phyloP scores from a whole-genome alignment of 2,329 filamentous ascomycete species.

The Ophiostoma pallidulum region DNA sequence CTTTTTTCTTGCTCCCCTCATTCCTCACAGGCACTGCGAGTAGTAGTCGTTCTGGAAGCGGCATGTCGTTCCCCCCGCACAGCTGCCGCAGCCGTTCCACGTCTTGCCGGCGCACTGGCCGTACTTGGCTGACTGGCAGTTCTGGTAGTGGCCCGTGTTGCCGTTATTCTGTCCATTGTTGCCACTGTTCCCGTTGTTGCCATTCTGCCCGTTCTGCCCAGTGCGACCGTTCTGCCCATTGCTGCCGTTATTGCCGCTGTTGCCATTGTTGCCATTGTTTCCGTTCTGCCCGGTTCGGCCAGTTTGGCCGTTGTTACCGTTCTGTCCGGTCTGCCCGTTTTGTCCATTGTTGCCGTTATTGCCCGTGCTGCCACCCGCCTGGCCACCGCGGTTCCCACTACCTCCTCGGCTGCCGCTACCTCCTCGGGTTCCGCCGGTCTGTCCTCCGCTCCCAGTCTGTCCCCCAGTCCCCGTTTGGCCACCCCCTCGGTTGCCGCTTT shows the following conservation, averaged over 20 bases:
- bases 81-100: slow-evolving; percentile 28
- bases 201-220: not conserved
- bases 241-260: slow-evolving; percentile 1
- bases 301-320: not conserved
- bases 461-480: not conserved
- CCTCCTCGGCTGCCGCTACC: not conserved
- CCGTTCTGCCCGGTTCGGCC: not conserved
- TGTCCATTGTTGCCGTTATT: not conserved
- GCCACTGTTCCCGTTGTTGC: not conserved
- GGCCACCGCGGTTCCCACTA: not conserved
- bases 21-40: slow-evolving; percentile 25
- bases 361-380: not conserved
- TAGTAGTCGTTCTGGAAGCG: slow-evolving; percentile 27
- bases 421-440: not conserved
- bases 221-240: slow-evolving; percentile 1
- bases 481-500: not conserved
- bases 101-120: slow-evolving; percentile 30
- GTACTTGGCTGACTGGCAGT: slow-evolving; percentile 23
- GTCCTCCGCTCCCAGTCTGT: not conserved
- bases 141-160: slow-evolving; percentile 8
- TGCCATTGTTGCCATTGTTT: not conserved
- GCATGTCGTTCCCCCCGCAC: slow-evolving; percentile 27
- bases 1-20: not conserved
- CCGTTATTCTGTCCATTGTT: slow-evolving; percentile 3
- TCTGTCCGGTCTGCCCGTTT: not conserved